Conservation (phyloP, 2,329 filamentous ascomycete species). For the Endocalyx cinctus region DNA sequence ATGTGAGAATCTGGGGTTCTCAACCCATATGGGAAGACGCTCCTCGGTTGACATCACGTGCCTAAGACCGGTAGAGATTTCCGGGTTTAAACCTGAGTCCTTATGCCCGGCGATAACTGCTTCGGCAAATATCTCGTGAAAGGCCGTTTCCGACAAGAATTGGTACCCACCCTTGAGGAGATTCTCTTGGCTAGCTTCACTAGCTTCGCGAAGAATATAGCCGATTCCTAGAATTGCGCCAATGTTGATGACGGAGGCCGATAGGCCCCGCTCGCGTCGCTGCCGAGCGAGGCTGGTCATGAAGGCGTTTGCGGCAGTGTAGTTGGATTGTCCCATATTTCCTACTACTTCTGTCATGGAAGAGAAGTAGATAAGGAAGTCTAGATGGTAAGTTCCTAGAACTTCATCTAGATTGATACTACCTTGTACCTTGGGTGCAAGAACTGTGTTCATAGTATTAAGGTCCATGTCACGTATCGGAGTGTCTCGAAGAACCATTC, state of each 20-base stretch:
- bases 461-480: slow-evolving; percentile 3
- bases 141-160: neutral
- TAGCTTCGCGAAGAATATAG: neutral
- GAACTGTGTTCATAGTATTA: slow-evolving; percentile 1
- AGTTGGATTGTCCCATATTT: slow-evolving; percentile 5
- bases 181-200: neutral
- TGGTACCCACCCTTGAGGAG: neutral
- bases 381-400: neutral
- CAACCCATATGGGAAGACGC: neutral
- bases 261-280: slow-evolving; percentile 1
- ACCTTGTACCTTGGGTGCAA: slow-evolving; percentile 4
- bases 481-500: slow-evolving; percentile 32
- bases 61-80: too few species aligned
- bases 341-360: neutral
- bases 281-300: slow-evolving; percentile 2
- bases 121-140: slow-evolving; percentile 5
- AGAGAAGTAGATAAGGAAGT: slow-evolving; percentile 7
- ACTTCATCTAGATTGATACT: slow-evolving; percentile 4
- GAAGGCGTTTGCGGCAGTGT: slow-evolving; percentile 5
- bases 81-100: neutral
- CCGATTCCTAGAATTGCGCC: slow-evolving; percentile 2
- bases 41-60: neutral
- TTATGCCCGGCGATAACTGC: neutral
- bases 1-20: neutral
- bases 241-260: slow-evolving; percentile 2